Evolutionary conservation across 1,284 basidiomycete species (phyloP).

Genomic region (Leccinum laetum): DNA sequence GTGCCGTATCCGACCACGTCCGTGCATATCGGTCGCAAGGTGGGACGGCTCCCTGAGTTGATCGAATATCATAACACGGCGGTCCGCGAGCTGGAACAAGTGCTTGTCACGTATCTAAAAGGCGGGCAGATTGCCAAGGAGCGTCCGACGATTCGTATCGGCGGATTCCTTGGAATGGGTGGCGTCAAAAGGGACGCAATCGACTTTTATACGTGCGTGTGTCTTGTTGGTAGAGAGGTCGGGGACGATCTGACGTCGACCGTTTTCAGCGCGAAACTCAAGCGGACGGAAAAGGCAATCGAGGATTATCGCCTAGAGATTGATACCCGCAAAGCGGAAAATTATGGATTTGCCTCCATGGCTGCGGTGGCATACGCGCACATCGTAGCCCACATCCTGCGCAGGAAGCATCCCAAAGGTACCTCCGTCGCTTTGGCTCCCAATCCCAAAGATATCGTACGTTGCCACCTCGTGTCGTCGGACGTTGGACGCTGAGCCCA

Average conservation of each 20-base stretch:
- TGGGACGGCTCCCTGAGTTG: conserved; percentile 66
- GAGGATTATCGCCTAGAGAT: conserved; percentile 77
- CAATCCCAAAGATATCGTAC: conserved; percentile 83
- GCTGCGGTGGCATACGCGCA: conserved; percentile 92
- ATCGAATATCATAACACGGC: conserved; percentile 79
- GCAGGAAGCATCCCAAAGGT: conserved; percentile 70
- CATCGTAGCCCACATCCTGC: conserved; percentile 72
- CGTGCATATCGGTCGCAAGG: conserved; percentile 69
- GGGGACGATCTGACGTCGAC: conserved; percentile 5
- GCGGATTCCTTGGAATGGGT: conserved; percentile 69
- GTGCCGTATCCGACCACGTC: conserved; percentile 77
- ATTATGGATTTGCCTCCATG: conserved; percentile 94
- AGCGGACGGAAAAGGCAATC: conserved; percentile 77
- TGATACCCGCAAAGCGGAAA: conserved; percentile 79
- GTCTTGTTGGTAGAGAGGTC: conserved; percentile 8
- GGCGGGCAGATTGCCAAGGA: conserved; percentile 63
- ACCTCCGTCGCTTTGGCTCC: conserved; percentile 74
- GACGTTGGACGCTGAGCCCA: background rate
- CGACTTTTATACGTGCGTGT: conserved; percentile 61
- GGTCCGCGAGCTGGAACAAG: conserved; percentile 73
- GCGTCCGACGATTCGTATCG: conserved; percentile 66
- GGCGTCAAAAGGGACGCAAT: conserved; percentile 74
- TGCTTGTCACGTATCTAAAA: conserved; percentile 77
- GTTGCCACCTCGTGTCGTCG: conserved; percentile 27
- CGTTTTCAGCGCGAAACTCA: conserved; percentile 58